Conservation (phyloP, 2,329 filamentous ascomycete species). For the Lecanicillium sp. region DNA sequence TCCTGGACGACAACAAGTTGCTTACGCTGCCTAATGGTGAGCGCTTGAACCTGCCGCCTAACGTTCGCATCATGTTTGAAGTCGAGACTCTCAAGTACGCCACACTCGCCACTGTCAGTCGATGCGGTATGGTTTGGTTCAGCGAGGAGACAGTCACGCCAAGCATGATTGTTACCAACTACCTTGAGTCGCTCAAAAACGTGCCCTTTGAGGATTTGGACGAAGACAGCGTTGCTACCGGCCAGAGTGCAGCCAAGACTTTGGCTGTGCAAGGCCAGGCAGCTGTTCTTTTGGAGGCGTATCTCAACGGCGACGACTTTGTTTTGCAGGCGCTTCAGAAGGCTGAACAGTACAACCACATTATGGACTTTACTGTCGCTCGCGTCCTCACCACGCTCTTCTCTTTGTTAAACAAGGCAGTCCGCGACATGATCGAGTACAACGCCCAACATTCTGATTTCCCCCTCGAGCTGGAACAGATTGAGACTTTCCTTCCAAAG, state of each 20-base stretch:
- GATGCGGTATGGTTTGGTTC: constrained; percentile 99
- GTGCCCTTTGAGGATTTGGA: constrained; percentile 91
- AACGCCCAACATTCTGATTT: constrained; percentile 93
- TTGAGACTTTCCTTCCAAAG: constrained; percentile 85
- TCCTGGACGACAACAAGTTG: constrained; percentile 97
- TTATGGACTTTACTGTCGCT: constrained; percentile 95
- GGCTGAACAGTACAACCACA: constrained; percentile 78
- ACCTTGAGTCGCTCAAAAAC: constrained; percentile 74
- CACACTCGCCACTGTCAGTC: constrained; percentile 95
- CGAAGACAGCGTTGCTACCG: constrained; percentile 75
- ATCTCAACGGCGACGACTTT: constrained; percentile 73
- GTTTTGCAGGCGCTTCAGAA: constrained; percentile 69
- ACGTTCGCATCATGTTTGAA: constrained; percentile 99
- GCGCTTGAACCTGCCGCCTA: constrained; percentile 85
- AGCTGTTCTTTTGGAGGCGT: constrained; percentile 68
- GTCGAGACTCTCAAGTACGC: constrained; percentile 97
- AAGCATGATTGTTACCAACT: constrained; percentile 86
- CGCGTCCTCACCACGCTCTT: constrained; percentile 90
- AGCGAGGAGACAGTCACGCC: constrained; percentile 95
- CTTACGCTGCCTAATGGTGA: constrained; percentile 96
- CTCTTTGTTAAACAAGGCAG: constrained; percentile 89
- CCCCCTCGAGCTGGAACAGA: constrained; percentile 79
- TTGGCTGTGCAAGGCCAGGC: constrained; percentile 71
- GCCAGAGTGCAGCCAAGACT: constrained; percentile 69
- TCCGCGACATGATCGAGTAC: constrained; percentile 89